Conservation (phyloP, 2,329 filamentous ascomycete genomes). For the Stagonosporopsis chrysanthemi region DNA sequence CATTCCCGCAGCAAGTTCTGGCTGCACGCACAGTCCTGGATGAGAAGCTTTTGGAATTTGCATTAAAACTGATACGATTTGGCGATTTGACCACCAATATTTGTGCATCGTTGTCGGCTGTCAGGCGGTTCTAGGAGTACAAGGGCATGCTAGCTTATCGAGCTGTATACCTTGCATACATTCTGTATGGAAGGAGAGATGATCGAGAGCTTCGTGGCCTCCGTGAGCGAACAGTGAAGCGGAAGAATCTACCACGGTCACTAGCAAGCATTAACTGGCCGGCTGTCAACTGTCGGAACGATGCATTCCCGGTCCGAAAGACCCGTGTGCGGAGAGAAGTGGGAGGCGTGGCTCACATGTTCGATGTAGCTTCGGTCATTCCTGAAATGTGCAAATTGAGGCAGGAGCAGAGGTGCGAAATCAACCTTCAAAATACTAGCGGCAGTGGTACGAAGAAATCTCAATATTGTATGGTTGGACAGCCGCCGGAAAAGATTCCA, state of each 20-base stretch:
- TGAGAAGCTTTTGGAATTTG: conserved; percentile 3
- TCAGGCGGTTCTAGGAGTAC: neutral
- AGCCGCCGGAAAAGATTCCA: neutral
- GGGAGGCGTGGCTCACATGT: neutral
- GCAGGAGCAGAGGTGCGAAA: conserved; percentile 2
- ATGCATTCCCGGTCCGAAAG: neutral
- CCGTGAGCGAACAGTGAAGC: neutral
- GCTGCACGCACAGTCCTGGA: neutral
- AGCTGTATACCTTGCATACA: too few relatives aligned
- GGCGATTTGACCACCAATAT: neutral
- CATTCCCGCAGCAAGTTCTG: neutral
- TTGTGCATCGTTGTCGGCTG: neutral
- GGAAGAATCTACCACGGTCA: neutral
- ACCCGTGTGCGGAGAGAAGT: conserved; percentile 1
- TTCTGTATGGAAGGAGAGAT: neutral
- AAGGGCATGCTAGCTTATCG: neutral
- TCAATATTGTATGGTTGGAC: neutral
- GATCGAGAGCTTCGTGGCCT: neutral
- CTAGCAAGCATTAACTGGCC: neutral
- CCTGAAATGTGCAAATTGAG: conserved; percentile 1
- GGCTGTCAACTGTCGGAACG: neutral
- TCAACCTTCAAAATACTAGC: neutral
- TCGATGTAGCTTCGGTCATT: neutral
- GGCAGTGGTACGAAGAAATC: conserved; percentile 2
- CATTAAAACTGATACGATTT: conserved; percentile 5